phyloP scores from a whole-genome alignment of 208 protist genomes.

The Angomonas desouzai region DNA sequence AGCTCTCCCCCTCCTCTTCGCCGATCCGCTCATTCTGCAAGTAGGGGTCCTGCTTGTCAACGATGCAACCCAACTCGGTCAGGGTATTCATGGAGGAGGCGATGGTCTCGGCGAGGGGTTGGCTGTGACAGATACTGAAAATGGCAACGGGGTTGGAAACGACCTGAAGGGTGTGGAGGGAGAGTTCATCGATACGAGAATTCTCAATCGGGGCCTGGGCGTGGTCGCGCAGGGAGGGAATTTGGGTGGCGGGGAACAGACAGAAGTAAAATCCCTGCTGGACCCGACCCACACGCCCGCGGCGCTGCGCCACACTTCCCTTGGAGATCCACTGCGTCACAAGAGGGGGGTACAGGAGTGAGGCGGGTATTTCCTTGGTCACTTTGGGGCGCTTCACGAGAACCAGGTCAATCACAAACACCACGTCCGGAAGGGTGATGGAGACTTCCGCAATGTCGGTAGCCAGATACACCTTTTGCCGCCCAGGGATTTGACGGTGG shows the following conservation, averaged over 20 bases:
- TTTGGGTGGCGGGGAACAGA: conserved; percentile 46
- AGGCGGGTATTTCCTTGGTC: conserved; percentile 38
- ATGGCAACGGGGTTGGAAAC: conserved; percentile 55
- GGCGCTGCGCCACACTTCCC: conserved; percentile 64
- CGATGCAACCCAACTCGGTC: conserved; percentile 64
- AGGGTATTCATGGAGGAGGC: conserved; percentile 61
- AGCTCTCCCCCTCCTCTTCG: conserved; percentile 25
- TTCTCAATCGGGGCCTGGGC: conserved; percentile 34
- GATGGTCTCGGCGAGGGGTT: conserved; percentile 58
- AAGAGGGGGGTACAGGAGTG: conserved; percentile 78
- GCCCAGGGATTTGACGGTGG: conserved; percentile 59
- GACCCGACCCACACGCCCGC: conserved; percentile 76
- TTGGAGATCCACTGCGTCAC: conserved; percentile 75
- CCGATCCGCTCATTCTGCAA: conserved; percentile 29
- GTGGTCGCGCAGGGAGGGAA: conserved; percentile 38
- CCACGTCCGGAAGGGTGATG: conserved; percentile 95
- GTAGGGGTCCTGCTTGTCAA: conserved; percentile 31
- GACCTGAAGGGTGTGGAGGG: conserved; percentile 77
- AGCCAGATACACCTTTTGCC: conserved; percentile 92
- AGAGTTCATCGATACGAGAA: conserved; percentile 68
- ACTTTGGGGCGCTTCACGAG: conserved; percentile 78
- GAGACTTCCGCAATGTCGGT: conserved; percentile 97
- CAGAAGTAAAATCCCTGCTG: conserved; percentile 84
- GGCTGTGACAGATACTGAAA: conserved; percentile 72
- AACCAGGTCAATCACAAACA: conserved; percentile 95